phyloP scores from a whole-genome alignment of 2,329 filamentous ascomycete species.

The Alternaria ventricosa region DNA sequence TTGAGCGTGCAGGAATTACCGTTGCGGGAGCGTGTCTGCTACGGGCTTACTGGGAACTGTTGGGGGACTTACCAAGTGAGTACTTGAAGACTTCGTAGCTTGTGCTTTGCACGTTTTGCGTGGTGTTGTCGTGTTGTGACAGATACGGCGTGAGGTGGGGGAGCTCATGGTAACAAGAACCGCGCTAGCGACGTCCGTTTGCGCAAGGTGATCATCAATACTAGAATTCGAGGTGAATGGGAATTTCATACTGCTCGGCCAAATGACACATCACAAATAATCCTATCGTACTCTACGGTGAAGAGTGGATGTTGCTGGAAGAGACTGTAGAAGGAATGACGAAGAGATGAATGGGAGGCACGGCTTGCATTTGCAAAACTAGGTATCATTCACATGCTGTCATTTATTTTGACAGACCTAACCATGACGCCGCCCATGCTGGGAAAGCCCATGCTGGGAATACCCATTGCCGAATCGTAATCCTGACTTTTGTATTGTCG shows the following conservation, averaged over 20 bases:
- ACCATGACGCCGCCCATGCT: slow-evolving; percentile 49
- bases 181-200: slow-evolving; percentile 5
- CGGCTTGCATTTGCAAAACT: slow-evolving; percentile 45
- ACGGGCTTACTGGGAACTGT: background rate
- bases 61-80: background rate
- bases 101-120: background rate
- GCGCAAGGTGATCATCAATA: background rate
- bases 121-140: background rate
- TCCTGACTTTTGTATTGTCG: slow-evolving; percentile 41
- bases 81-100: background rate
- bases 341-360: slow-evolving; percentile 23
- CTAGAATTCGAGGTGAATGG: background rate
- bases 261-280: background rate
- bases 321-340: background rate
- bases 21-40: background rate
- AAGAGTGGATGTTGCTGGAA: background rate
- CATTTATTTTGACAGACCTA: slow-evolving; percentile 39
- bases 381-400: slow-evolving; percentile 48
- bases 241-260: background rate
- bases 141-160: slow-evolving; percentile 3
- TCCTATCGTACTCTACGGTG: background rate
- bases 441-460: slow-evolving; percentile 41
- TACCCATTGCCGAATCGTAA: slow-evolving; percentile 38
- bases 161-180: background rate
- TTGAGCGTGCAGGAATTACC: background rate